A percentile compares a stretch with the other conserved stretches of the same genome.
These are phyloP conservation scores for Chytriomyces sp. DNA, from an alignment of 192 early-diverging fungal genomes.

Conservation along the genomic window DNA sequence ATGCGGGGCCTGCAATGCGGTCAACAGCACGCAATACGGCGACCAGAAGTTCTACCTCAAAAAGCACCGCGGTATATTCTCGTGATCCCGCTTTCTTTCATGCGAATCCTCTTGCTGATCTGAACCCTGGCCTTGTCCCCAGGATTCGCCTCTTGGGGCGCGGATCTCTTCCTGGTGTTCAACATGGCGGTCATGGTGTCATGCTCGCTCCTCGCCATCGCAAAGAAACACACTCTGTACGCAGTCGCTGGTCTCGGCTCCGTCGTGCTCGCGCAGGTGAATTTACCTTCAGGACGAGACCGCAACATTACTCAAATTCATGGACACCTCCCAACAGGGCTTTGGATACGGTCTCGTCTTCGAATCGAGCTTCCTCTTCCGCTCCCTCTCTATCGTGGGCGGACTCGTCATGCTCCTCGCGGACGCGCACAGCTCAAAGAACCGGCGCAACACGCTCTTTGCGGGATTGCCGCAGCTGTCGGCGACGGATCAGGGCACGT, in stretches of 20 bases:
- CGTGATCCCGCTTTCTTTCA: not conserved
- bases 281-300: too few relatives aligned
- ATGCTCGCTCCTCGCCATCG: conserved; percentile 82
- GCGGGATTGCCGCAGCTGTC: conserved; percentile 87
- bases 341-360: conserved; percentile 94
- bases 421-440: conserved; percentile 68
- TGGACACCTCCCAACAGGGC: too few relatives aligned
- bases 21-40: conserved; percentile 71
- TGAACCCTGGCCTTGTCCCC: not conserved
- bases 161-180: conserved; percentile 80
- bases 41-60: conserved; percentile 81
- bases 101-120: not conserved
- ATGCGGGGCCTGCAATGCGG: not conserved
- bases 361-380: conserved; percentile 85
- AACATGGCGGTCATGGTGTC: conserved; percentile 86
- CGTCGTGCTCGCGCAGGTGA: conserved; percentile 78
- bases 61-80: conserved; percentile 60
- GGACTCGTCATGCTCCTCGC: conserved; percentile 94
- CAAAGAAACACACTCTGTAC: conserved; percentile 76
- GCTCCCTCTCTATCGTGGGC: conserved; percentile 90
- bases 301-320: too few relatives aligned
- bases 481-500: conserved; percentile 73
- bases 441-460: conserved; percentile 40
- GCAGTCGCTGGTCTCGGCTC: conserved; percentile 81
- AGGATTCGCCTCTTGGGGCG: conserved; percentile 75